Base-by-base conservation (phyloP, 768 basidiomycete genomes). In the Termitomyces sp. region DNA sequence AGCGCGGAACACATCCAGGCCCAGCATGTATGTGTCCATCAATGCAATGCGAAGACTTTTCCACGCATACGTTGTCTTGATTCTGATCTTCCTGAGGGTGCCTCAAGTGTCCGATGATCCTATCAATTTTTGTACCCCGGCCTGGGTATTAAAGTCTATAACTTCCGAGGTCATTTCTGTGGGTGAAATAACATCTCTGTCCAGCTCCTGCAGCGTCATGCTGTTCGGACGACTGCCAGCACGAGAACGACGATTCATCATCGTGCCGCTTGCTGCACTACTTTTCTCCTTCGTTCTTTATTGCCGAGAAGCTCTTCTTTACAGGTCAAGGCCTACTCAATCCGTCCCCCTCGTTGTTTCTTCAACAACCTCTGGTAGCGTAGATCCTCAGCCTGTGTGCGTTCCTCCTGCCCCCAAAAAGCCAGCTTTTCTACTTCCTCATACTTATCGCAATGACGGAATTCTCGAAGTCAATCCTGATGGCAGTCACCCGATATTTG, bases 401-500 rank as follows among this genome's bases (percentile, higher is more conserved):
- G 13, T 38, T n/a, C 53, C 56, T 33, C 31, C 20, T 10, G 0
- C 31, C 12, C 45, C 50, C 22, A 22, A 46, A 31, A 18, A 33
- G 29, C 45, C 44, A 41, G 40, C 50, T 33, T 15, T 39, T 22
- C 67, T 70, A 7, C 69, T 60, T n/a, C 60, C 66, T 33, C 74
- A 75, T 52, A 56, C 38, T 15, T 74, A 68, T 61, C 71, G 70
- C 25, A 40, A 68, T 5, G 70, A 76, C 60, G 76, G 76, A 5
- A 58, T 78, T 23, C 53, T 78, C n/a, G 72, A 75, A 51, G 73
- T 76, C 49, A 73, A 74, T 39, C 54, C 64, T 18, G 65, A 70
- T 16, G 75, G 73, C 3, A 65, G 67, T 3, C 90, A 96, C 68
- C 94, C 94, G 5, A 94, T 95, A 58, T 78, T 86, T 29, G 79